phyloP scores from a whole-genome alignment of 148 eudicot genomes.

The Chenopodium berlandieri region DNA sequence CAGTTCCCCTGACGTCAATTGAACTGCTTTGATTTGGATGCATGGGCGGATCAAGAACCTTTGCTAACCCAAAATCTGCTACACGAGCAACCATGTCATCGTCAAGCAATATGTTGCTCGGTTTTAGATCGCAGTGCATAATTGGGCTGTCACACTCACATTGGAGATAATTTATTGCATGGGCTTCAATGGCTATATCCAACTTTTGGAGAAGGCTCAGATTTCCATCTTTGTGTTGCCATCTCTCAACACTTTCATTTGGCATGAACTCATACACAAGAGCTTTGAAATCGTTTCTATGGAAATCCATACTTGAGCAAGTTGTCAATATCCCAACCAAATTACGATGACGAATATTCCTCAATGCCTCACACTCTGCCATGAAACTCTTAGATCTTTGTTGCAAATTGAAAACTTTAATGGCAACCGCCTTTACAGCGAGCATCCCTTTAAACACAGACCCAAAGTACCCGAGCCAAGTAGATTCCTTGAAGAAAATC shows the following conservation, averaged over 20 bases:
- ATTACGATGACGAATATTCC: slow-evolving; percentile 32
- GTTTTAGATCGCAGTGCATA: slow-evolving; percentile 29
- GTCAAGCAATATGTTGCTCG: slow-evolving; percentile 20
- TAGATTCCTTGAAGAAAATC: slow-evolving; percentile 23
- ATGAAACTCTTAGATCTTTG: slow-evolving; percentile 30
- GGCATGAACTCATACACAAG: no score
- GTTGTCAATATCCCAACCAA: slow-evolving; percentile 26
- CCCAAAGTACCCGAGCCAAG: slow-evolving; percentile 25
- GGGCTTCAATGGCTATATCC: slow-evolving; percentile 13
- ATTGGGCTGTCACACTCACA: slow-evolving; percentile 18
- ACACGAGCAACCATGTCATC: slow-evolving; percentile 32
- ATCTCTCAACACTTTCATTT: no score
- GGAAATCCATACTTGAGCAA: slow-evolving; percentile 34
- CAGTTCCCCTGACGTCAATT: slow-evolving; percentile 28
- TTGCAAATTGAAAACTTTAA: slow-evolving; percentile 36
- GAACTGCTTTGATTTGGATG: slow-evolving; percentile 23
- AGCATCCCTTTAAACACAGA: neutral
- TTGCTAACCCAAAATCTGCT: slow-evolving; percentile 33
- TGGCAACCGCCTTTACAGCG: slow-evolving; percentile 22
- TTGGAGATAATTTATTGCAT: slow-evolving; percentile 37
- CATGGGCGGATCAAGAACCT: neutral
- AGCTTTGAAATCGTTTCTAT: slow-evolving; percentile 8
- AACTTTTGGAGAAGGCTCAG: no score
- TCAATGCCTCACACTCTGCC: slow-evolving; percentile 35
- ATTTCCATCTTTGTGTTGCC: no score